Evolutionary conservation across 495 filamentous ascomycete genomes (phyloP).

Genomic region (Neurospora tetrasperma): DNA sequence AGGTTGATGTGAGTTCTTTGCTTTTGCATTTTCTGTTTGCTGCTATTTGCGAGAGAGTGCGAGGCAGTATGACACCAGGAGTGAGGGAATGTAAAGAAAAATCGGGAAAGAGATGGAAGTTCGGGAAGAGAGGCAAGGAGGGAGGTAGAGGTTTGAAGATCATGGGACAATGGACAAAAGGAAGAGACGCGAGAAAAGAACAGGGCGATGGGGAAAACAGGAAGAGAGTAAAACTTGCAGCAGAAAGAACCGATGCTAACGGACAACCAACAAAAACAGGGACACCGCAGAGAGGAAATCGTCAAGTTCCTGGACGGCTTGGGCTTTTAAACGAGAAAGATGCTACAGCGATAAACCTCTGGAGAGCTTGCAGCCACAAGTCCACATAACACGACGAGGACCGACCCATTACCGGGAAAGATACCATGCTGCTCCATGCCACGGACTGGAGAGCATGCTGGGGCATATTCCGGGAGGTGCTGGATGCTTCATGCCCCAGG

Average conservation of each 20-base stretch:
- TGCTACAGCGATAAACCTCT: not conserved
- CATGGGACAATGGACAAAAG: too few species aligned
- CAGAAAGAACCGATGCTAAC: not conserved
- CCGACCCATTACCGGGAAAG: not conserved
- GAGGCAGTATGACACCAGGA: too few species aligned
- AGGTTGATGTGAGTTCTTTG: constrained; percentile 44
- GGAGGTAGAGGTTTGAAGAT: too few species aligned
- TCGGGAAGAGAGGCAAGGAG: too few species aligned
- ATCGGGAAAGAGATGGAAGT: too few species aligned
- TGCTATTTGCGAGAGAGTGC: too few species aligned
- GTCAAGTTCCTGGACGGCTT: constrained; percentile 2
- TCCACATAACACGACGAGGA: not conserved
- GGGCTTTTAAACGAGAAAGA: constrained; percentile 1
- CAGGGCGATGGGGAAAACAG: too few species aligned
- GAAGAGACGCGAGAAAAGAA: too few species aligned
- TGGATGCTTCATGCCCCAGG: not conserved
- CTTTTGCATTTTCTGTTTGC: too few species aligned
- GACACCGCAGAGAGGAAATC: constrained; percentile 6
- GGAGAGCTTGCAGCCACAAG: not conserved
- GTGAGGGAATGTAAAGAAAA: too few species aligned
- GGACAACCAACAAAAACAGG: not conserved
- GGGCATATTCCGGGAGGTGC: not conserved
- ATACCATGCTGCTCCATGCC: too few species aligned
- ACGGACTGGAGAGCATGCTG: not conserved
- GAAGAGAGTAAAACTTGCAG: too few species aligned